Conservation (phyloP, 2,329 filamentous ascomycete species). For the Ascochyta clinopodiicola region DNA sequence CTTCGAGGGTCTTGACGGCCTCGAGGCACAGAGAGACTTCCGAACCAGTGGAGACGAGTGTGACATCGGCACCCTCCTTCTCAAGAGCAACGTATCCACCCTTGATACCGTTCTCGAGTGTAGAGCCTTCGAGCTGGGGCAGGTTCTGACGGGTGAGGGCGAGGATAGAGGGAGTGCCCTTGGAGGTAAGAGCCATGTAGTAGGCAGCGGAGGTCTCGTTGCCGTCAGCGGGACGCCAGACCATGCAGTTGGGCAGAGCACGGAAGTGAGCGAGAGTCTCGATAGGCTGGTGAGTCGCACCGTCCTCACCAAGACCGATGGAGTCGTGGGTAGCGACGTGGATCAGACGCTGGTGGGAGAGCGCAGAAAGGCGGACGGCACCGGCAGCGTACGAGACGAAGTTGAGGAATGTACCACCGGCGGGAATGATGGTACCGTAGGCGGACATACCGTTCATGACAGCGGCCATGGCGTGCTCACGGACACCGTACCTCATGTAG, state of each 20-base stretch:
- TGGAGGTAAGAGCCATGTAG: constrained; percentile 90
- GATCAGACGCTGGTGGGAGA: constrained; percentile 89
- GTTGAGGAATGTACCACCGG: constrained; percentile 97
- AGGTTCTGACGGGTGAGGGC: constrained; percentile 98
- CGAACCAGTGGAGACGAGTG: constrained; percentile 92
- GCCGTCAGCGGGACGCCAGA: constrained; percentile 97
- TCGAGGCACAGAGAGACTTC: constrained; percentile 95
- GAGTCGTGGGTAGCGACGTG: constrained; percentile 99
- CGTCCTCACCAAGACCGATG: constrained; percentile 98
- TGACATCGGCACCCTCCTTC: constrained; percentile 81
- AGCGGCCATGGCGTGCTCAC: constrained; percentile 90
- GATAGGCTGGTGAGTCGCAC: constrained; percentile 98
- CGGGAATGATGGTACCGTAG: constrained; percentile 94
- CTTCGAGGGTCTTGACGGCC: constrained; percentile 86
- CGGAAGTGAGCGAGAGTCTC: constrained; percentile 99
- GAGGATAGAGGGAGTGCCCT: constrained; percentile 89
- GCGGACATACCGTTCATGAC: constrained; percentile 95
- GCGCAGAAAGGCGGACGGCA: constrained; percentile 89
- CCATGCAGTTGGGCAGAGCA: constrained; percentile 98
- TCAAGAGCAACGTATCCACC: constrained; percentile 93
- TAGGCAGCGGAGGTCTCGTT: constrained; percentile 98
- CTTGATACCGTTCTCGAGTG: constrained; percentile 87
- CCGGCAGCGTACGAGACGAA: constrained; percentile 98
- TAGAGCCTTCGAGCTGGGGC: constrained; percentile 94
- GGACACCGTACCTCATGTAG: constrained; percentile 91